These are phyloP conservation scores for Rubus parviflorus DNA, from an alignment of 306 rosid species.

Conservation along the genomic window DNA sequence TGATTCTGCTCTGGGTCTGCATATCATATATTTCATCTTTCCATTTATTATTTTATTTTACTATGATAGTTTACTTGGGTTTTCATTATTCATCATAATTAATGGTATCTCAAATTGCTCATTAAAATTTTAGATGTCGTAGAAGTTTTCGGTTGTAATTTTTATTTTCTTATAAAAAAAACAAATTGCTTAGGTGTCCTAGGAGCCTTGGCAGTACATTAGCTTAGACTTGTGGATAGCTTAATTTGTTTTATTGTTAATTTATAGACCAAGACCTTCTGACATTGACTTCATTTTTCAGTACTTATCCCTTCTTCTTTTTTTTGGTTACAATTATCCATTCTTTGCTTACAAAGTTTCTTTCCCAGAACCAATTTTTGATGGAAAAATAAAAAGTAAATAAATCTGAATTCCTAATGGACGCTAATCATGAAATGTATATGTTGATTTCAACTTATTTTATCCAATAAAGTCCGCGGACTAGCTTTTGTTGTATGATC, in stretches of 20 bases:
- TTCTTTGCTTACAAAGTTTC: not conserved
- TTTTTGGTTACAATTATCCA: not conserved
- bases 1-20: not conserved
- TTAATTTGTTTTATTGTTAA: not conserved
- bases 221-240: not conserved
- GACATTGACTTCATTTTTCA: not conserved
- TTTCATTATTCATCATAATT: not conserved
- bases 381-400: not conserved
- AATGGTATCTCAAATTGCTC: not conserved
- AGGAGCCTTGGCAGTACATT: not conserved
- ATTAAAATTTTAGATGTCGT: too few relatives aligned
- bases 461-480: not conserved
- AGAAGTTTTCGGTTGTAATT: too few relatives aligned
- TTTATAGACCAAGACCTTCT: slow-evolving; percentile 5
- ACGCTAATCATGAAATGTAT: not conserved
- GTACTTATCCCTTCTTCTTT: not conserved
- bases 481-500: not conserved
- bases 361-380: not conserved
- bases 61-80: not conserved
- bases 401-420: not conserved
- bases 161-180: too few relatives aligned
- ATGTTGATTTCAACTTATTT: not conserved
- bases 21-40: not conserved
- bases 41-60: not conserved
- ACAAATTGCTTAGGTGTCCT: not conserved